Conservation (phyloP, 495 filamentous ascomycete species). For the Penicillium mononematosum region DNA sequence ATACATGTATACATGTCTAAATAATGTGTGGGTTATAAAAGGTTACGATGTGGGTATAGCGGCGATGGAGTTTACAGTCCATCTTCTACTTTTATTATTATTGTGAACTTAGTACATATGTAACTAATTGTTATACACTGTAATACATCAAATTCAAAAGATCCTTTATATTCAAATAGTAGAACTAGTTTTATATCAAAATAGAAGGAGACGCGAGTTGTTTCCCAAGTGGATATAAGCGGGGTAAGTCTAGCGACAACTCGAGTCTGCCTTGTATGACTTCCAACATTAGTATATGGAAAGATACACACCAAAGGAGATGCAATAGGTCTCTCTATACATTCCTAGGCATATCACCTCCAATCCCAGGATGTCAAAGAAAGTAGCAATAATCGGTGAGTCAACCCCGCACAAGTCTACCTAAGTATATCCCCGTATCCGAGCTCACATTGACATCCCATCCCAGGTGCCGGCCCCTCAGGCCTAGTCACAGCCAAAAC, state of each 20-base stretch:
- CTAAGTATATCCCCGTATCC: neutral
- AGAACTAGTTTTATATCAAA: conserved; percentile 1
- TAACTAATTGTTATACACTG: neutral
- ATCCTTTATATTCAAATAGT: too few species aligned
- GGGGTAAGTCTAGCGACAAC: conserved; percentile 11
- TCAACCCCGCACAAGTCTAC: conserved; percentile 5
- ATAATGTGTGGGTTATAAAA: neutral
- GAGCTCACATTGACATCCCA: neutral
- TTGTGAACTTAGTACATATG: neutral
- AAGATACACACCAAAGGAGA: neutral
- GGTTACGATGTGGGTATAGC: neutral
- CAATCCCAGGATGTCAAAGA: conserved; percentile 42
- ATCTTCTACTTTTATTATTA: neutral
- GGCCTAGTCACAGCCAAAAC: conserved; percentile 82
- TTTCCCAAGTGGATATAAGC: conserved; percentile 5
- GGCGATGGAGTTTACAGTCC: neutral
- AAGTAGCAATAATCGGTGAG: conserved; percentile 66
- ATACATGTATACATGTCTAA: neutral
- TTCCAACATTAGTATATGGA: neutral
- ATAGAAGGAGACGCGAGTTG: conserved; percentile 1
- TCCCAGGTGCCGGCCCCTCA: conserved; percentile 71
- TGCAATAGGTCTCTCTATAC: neutral
- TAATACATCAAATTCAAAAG: neutral
- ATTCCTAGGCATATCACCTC: neutral
- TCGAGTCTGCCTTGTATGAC: neutral